Evolutionary conservation across 345 rosid genomes (phyloP).

Genomic region (Hibiscus syriacus): DNA sequence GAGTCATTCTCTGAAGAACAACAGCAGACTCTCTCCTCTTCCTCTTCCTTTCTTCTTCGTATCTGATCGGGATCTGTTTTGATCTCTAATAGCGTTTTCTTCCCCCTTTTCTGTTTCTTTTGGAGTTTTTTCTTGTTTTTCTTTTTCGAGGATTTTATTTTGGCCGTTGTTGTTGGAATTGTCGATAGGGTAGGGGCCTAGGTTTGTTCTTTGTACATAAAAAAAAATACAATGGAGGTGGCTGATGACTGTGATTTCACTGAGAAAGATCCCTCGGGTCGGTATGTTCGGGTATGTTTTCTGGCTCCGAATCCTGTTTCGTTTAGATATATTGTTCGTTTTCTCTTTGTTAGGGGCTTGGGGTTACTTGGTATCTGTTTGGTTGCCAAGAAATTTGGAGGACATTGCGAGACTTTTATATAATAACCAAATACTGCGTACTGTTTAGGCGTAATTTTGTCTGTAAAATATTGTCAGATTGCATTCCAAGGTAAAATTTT

Average conservation of each 20-base stretch:
- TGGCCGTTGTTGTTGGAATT: slow-evolving; percentile 5
- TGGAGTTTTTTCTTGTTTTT: not conserved
- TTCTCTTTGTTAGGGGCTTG: not conserved
- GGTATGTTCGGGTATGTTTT: slow-evolving; percentile 11
- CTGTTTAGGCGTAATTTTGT: not conserved
- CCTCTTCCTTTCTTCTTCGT: not conserved
- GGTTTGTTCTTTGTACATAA: slow-evolving; percentile 8
- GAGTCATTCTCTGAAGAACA: slow-evolving; percentile 37
- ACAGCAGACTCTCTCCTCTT: slow-evolving; percentile 6
- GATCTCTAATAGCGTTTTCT: slow-evolving; percentile 5
- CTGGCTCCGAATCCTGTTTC: not conserved
- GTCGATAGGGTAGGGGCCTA: not conserved
- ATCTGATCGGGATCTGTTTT: slow-evolving; percentile 3
- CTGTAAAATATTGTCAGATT: too few species aligned
- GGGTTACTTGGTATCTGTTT: not conserved
- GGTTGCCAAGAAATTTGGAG: not conserved
- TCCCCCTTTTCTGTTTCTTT: not conserved
- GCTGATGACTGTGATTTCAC: slow-evolving; percentile 6
- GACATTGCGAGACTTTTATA: not conserved
- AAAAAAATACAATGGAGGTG: not conserved
- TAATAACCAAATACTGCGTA: not conserved
- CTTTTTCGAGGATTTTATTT: not conserved
- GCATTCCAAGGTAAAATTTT: too few species aligned
- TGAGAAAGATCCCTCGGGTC: slow-evolving; percentile 18
- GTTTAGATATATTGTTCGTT: not conserved